Evolutionary conservation across 2,329 filamentous ascomycete genomes (phyloP).

Genomic region (Ophiostoma piceae): DNA sequence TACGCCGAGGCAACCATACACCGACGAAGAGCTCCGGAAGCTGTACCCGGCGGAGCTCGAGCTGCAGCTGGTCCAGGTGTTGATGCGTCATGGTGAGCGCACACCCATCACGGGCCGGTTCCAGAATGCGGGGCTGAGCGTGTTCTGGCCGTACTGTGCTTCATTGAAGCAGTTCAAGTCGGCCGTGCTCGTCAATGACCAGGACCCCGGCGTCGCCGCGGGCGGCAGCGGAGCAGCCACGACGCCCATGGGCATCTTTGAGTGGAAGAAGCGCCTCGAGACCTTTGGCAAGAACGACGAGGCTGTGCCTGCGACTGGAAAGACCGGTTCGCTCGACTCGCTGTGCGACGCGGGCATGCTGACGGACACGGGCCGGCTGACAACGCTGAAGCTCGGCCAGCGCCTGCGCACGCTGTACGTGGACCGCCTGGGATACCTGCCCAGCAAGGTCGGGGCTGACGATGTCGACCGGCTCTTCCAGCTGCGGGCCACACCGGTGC

Average conservation of each 20-base stretch:
- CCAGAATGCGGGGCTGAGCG: conserved; percentile 63
- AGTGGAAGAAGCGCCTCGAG: conserved; percentile 72
- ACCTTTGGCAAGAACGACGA: conserved; percentile 67
- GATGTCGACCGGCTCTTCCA: conserved; percentile 55
- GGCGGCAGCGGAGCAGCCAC: conserved; percentile 32
- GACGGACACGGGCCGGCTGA: conserved; percentile 68
- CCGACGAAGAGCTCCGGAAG: conserved; percentile 67
- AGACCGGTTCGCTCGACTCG: conserved; percentile 64
- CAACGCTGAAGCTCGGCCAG: conserved; percentile 63
- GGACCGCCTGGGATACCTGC: conserved; percentile 68
- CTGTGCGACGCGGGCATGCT: conserved; percentile 76
- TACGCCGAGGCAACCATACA: conserved; percentile 68
- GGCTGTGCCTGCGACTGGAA: conserved; percentile 64
- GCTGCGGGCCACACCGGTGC: conserved; percentile 67
- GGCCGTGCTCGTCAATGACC: conserved; percentile 43
- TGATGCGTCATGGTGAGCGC: conserved; percentile 73
- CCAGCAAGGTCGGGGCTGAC: conserved; percentile 44
- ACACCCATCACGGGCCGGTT: conserved; percentile 87
- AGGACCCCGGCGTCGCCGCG: conserved; percentile 39
- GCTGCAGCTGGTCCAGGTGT: conserved; percentile 84
- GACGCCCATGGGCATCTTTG: conserved; percentile 42
- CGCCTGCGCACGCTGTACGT: conserved; percentile 68
- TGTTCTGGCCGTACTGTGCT: conserved; percentile 87
- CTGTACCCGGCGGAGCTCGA: conserved; percentile 78
- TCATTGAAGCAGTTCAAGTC: conserved; percentile 64